Percentiles rank a stretch among this genome's conserved stretches.
These are phyloP conservation scores for Brassica incana DNA, from an alignment of 345 rosid species.

Conservation along the genomic window DNA sequence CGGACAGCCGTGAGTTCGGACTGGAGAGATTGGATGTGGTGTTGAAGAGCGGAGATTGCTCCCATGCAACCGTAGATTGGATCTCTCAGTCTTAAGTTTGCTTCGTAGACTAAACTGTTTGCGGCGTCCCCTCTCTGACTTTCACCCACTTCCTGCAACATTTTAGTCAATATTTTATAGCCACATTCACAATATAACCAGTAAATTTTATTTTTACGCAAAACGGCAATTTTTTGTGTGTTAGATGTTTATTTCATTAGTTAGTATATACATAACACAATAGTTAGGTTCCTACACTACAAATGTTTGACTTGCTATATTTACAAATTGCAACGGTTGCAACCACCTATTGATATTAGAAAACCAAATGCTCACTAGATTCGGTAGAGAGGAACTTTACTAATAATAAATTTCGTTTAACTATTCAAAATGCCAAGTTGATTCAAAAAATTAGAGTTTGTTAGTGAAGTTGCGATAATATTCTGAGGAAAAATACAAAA, in stretches of 20 bases:
- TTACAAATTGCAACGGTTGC: background rate
- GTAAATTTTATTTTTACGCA: background rate
- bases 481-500: too few species aligned
- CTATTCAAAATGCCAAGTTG: background rate
- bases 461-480: background rate
- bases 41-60: conserved; percentile 68
- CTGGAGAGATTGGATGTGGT: conserved; percentile 62
- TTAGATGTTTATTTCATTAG: background rate
- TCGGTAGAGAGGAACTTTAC: background rate
- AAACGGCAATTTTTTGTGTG: background rate
- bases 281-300: background rate
- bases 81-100: conserved; percentile 70
- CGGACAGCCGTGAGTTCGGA: conserved; percentile 59
- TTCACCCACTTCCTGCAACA: conserved; percentile 61
- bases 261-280: background rate
- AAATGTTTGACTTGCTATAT: background rate
- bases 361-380: background rate
- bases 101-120: conserved; percentile 77
- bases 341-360: background rate
- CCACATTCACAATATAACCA: background rate
- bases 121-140: conserved; percentile 74
- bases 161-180: background rate
- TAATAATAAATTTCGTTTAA: background rate
- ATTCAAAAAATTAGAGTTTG: background rate
- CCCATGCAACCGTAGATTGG: conserved; percentile 86